phyloP scores from a whole-genome alignment of 108 stramenopile species.

The Cyclotella kingstonii region DNA sequence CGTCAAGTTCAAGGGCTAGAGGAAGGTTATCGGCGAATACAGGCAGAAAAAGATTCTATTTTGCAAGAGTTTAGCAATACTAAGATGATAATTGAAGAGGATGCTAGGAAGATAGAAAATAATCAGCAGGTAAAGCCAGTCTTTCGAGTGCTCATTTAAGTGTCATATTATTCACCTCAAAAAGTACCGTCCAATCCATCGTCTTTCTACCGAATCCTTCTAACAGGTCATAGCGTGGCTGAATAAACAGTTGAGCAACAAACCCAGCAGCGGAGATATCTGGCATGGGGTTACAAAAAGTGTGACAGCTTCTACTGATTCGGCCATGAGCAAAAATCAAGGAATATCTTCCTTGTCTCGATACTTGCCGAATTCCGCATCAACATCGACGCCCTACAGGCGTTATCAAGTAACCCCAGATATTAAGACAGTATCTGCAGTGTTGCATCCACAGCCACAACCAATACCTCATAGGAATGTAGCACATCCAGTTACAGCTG shows the following conservation, averaged over 20 bases:
- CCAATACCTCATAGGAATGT: no score
- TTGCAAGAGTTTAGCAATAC: slow-evolving; percentile 20
- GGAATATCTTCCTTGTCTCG: slow-evolving; percentile 2
- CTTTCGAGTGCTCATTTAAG: not conserved
- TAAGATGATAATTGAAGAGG: slow-evolving; percentile 20
- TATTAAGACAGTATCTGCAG: not conserved
- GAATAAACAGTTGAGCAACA: slow-evolving; percentile 31
- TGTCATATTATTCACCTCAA: not conserved
- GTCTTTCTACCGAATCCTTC: not conserved
- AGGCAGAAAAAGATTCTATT: slow-evolving; percentile 17
- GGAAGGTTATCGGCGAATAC: slow-evolving; percentile 6
- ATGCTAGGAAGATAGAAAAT: slow-evolving; percentile 34
- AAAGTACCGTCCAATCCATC: not conserved
- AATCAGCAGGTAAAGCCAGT: slow-evolving; percentile 41
- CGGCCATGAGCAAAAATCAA: slow-evolving; percentile 2
- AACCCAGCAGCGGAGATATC: slow-evolving; percentile 3
- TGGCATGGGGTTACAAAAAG: slow-evolving; percentile 12
- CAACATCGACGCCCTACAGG: not conserved
- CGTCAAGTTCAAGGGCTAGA: slow-evolving; percentile 6
- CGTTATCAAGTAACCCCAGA: not conserved
- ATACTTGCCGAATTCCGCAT: slow-evolving; percentile 4
- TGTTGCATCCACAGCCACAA: slow-evolving; percentile 3
- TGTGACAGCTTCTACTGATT: not conserved
- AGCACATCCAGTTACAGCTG: no score
- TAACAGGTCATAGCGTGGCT: slow-evolving; percentile 43